Evolutionary conservation across 1,139 yeast genomes (phyloP).

Genomic region (Kluyveromyces sp.): DNA sequence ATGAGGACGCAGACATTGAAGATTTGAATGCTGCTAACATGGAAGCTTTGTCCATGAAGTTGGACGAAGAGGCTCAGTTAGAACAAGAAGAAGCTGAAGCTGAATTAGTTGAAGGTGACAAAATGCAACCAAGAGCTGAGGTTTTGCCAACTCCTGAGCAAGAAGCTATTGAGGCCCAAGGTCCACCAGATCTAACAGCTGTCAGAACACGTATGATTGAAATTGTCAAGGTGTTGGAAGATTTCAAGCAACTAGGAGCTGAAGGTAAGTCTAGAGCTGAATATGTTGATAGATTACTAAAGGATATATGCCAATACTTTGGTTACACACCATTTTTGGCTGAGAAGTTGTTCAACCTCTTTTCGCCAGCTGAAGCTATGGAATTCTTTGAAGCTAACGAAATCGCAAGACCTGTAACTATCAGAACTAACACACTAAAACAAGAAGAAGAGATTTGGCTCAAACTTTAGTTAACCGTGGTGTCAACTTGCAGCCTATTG

Average conservation of each 20-base stretch:
- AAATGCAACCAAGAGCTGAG: conserved; percentile 60
- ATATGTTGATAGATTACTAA: conserved; percentile 64
- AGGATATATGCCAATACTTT: conserved; percentile 86
- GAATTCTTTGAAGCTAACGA: conserved; percentile 98
- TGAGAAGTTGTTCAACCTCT: conserved; percentile 81
- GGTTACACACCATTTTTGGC: conserved; percentile 96
- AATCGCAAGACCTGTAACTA: conserved; percentile 91
- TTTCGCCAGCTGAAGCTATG: conserved; percentile 92
- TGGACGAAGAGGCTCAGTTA: conserved; percentile 63
- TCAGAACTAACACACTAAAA: conserved; percentile 90
- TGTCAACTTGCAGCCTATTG: conserved; percentile 94
- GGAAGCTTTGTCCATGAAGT: conserved; percentile 65
- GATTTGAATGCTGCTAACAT: conserved; percentile 78
- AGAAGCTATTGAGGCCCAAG: conserved; percentile 42
- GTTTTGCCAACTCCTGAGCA: conserved; percentile 58
- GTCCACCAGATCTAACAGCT: conserved; percentile 68
- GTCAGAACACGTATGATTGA: conserved; percentile 93
- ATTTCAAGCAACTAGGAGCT: conserved; percentile 76
- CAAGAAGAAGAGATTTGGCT: conserved; percentile 93
- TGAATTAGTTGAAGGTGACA: conserved; percentile 55
- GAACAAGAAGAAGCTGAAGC: conserved; percentile 77
- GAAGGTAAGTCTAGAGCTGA: conserved; percentile 82
- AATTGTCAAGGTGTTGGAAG: conserved; percentile 90
- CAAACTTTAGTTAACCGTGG: conserved; percentile 94
- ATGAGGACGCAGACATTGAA: conserved; percentile 63